These are phyloP conservation scores for Tylopilus sp. DNA, from an alignment of 1,284 basidiomycete genomes.

Conservation along the genomic window DNA sequence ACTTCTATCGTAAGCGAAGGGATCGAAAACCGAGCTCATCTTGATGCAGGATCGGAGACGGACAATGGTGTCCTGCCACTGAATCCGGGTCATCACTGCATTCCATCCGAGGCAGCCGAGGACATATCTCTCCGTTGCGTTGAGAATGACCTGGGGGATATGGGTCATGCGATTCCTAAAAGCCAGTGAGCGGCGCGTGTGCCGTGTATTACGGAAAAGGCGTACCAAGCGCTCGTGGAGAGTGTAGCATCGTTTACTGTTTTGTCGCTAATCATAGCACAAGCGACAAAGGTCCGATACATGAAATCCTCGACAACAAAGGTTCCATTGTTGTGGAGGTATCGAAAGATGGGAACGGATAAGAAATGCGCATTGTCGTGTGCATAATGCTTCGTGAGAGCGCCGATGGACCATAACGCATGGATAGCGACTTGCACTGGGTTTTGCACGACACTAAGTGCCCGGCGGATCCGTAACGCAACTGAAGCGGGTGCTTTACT, in stretches of 20 bases:
- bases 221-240: conserved; percentile 43
- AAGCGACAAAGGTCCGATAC: conserved; percentile 41
- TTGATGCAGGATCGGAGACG: conserved; percentile 30
- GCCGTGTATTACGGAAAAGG: neutral
- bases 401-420: conserved; percentile 48
- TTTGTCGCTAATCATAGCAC: conserved; percentile 53
- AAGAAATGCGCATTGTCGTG: conserved; percentile 20
- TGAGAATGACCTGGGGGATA: conserved; percentile 30
- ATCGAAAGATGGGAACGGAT: conserved; percentile 31
- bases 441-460: conserved; percentile 22
- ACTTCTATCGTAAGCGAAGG: conserved; percentile 27
- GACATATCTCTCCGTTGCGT: conserved; percentile 30
- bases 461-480: conserved; percentile 21
- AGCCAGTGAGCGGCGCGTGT: conserved; percentile 9
- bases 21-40: conserved; percentile 29
- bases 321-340: conserved; percentile 29
- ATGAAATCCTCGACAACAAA: conserved; percentile 34
- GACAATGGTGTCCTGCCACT: conserved; percentile 27
- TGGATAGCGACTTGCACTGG: conserved; percentile 39
- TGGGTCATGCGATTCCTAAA: conserved; percentile 30
- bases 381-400: conserved; percentile 15
- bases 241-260: conserved; percentile 52
- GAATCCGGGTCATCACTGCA: conserved; percentile 19
- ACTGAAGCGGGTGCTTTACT: conserved; percentile 4
- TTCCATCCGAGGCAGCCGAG: conserved; percentile 32